Conservation (phyloP, 1,139 yeast genomes). For the Eremothecium gossypii region DNA sequence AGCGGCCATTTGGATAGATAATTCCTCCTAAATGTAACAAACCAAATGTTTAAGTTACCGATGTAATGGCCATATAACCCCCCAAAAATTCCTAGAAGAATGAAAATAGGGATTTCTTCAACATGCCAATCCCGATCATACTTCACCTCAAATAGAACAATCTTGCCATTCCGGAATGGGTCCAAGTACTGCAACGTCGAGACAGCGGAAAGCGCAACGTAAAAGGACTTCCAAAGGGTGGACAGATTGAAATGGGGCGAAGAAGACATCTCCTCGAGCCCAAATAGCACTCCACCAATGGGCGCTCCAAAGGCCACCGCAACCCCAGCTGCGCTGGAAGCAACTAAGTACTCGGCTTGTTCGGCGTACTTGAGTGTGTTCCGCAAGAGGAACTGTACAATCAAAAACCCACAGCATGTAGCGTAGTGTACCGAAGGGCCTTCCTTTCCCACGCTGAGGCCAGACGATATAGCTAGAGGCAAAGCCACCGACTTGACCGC, state of each 20-base stretch:
- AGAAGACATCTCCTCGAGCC: slow-evolving; percentile 47
- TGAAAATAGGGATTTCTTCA: slow-evolving; percentile 74
- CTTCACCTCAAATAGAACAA: slow-evolving; percentile 81
- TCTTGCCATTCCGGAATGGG: slow-evolving; percentile 91
- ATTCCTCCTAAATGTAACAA: slow-evolving; percentile 68
- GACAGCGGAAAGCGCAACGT: slow-evolving; percentile 84
- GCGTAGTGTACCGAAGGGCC: slow-evolving; percentile 90
- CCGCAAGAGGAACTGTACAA: slow-evolving; percentile 32
- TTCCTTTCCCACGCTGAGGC: slow-evolving; percentile 85
- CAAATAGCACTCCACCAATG: slow-evolving; percentile 86
- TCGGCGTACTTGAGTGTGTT: slow-evolving; percentile 38
- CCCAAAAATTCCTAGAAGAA: slow-evolving; percentile 78
- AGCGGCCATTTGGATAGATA: slow-evolving; percentile 42
- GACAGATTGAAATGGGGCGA: slow-evolving; percentile 51
- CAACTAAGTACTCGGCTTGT: slow-evolving; percentile 49
- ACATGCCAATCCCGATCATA: slow-evolving; percentile 83
- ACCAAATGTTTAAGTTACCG: slow-evolving; percentile 68
- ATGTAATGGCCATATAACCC: slow-evolving; percentile 82
- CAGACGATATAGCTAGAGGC: slow-evolving; percentile 81
- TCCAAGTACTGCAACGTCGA: slow-evolving; percentile 65
- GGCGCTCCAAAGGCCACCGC: slow-evolving; percentile 93
- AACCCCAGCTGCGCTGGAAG: slow-evolving; percentile 90
- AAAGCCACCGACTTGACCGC: slow-evolving; percentile 68
- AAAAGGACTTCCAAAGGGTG: slow-evolving; percentile 86
- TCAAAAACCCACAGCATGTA: slow-evolving; percentile 49